Percentiles rank a stretch among this genome's conserved stretches.
Evolutionary conservation across 2,329 filamentous ascomycete species (phyloP).

Genomic region (Cladosporium sp.): DNA sequence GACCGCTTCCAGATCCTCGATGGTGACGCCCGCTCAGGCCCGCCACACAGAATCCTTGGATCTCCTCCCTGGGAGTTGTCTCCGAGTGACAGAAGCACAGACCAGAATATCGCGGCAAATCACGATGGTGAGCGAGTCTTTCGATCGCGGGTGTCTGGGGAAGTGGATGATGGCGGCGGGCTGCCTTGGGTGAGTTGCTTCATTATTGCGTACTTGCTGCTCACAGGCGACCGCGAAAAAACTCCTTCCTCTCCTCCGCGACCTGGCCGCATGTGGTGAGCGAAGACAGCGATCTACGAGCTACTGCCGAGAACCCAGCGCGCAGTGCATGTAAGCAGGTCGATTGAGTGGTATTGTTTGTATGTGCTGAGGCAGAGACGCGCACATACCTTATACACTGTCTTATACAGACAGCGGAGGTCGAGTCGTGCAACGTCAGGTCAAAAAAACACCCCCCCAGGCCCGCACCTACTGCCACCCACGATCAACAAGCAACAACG

Average conservation of each 20-base stretch:
- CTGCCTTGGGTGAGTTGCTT: not conserved
- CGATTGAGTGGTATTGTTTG: not conserved
- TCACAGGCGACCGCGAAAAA: not conserved
- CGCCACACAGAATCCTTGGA: not conserved
- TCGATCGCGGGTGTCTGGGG: slow-evolving; percentile 1
- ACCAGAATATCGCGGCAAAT: not conserved
- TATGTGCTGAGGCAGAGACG: not conserved
- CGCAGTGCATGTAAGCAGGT: not conserved
- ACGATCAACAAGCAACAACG: not conserved
- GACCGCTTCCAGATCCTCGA: not conserved
- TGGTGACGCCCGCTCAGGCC: not conserved
- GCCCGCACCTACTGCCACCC: not conserved
- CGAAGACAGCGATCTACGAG: not conserved
- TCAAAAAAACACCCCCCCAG: not conserved
- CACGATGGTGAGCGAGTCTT: not conserved
- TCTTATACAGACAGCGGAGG: not conserved
- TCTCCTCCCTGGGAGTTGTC: not conserved
- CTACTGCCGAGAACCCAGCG: not conserved
- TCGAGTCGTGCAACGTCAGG: not conserved
- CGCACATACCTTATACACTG: not conserved
- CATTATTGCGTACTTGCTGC: slow-evolving; percentile 1
- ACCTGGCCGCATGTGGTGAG: not conserved
- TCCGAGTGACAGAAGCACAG: not conserved
- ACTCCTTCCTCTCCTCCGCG: not conserved
- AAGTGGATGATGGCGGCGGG: not conserved